Evolutionary conservation across 768 basidiomycete species (phyloP).

Genomic region (Phaeotremella skinneri): DNA sequence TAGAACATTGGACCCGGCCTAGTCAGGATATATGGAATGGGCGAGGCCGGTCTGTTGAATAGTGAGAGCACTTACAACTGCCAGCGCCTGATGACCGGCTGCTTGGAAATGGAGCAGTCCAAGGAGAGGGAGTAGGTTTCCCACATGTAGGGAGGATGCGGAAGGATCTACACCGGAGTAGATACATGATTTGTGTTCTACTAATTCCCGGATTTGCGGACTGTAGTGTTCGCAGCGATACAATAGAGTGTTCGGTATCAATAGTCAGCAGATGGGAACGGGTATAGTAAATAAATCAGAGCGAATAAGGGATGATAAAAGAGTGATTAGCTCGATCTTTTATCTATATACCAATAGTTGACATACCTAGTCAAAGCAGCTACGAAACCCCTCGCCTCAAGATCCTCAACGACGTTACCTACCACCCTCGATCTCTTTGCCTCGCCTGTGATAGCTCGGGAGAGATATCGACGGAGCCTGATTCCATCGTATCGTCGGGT

Average conservation of each 20-base stretch:
- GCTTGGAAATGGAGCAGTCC: slow-evolving; percentile 82
- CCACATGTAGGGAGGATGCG: slow-evolving; percentile 82
- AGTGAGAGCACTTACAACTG: slow-evolving; percentile 63
- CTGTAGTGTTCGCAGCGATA: slow-evolving; percentile 16
- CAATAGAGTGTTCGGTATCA: background rate
- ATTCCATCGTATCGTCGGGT: too few species aligned
- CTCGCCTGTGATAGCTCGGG: too few species aligned
- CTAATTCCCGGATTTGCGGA: slow-evolving; percentile 33
- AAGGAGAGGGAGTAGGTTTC: slow-evolving; percentile 86
- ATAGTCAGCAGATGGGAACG: background rate
- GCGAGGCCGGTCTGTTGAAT: too few species aligned
- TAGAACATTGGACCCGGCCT: background rate
- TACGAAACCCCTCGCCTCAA: slow-evolving; percentile 46
- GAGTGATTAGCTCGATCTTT: too few species aligned
- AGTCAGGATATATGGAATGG: too few species aligned
- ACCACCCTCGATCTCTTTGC: too few species aligned
- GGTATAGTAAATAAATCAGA: background rate
- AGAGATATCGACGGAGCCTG: too few species aligned
- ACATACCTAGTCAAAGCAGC: slow-evolving; percentile 49
- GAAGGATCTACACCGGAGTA: slow-evolving; percentile 95
- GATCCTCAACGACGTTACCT: slow-evolving; percentile 35
- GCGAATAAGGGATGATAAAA: background rate
- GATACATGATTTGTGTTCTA: slow-evolving; percentile 54
- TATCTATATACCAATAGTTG: background rate
- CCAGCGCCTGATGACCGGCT: slow-evolving; percentile 76